Base-by-base conservation (phyloP, 768 basidiomycete species). In the Kwoniella dejecticola region DNA sequence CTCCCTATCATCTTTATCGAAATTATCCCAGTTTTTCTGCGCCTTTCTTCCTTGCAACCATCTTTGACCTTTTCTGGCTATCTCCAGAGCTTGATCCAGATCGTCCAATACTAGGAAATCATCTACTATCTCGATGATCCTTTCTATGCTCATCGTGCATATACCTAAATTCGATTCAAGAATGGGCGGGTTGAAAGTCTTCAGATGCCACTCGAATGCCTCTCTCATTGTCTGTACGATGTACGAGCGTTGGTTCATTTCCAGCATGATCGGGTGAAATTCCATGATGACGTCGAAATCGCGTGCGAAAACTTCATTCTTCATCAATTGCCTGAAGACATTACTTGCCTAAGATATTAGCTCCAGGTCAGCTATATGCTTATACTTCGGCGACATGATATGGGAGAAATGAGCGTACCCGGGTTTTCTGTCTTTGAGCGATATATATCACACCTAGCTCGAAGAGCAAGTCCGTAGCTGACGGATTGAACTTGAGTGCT, bases 11-110 rank as follows among this genome's bases (percentile, higher is more conserved):
- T 99, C 94, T 50, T 31, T 50, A 29, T 84, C 84, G 55, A 86
- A 84, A 21, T 83, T 76, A 66, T 92, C 89, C 92, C 93, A 97
- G 59, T 87, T 86, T 72, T 89, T 87, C 46, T 84, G 81, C 30
- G 70, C 64, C n/a, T 79, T 81, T 30, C 95, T 81, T 0, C 91
- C 90, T 76, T 97, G 91, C n/a, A 97, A 77, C 95, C 95, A 98
- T 56, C 95, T 81, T 52, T 85, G 88, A 0, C 93, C 94, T 52
- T 81, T 82, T 47, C 88, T 83, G 52, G 95, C 86, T 0, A 85
- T 83, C 12, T 84, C 82, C 15, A 91, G 80, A 0, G 89, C 89
- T 41, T 83, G 81, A 33, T 86, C 86, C 69, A 88, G 82, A 61
- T 89, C 85, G 0, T 84, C 86, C 26, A 88, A 80, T 0, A 85